Percentiles rank a stretch among this genome's conserved stretches.
Conservation (phyloP, 2,329 filamentous ascomycete species). For the Aureobasidium sp. region DNA sequence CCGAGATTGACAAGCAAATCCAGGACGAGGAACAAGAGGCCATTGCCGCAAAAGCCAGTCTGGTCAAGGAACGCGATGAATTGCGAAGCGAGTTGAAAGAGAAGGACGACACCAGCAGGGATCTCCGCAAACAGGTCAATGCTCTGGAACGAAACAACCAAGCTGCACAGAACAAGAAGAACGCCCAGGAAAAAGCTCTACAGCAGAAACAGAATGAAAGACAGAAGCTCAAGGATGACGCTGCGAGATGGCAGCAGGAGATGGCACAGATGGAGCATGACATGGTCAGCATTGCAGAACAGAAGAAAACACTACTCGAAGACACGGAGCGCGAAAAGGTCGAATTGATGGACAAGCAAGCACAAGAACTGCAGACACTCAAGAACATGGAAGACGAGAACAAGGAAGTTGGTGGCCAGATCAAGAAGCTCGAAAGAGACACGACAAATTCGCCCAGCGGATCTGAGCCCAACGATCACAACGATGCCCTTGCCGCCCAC, state of each 20-base stretch:
- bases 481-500: constrained; percentile 14
- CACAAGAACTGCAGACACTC: constrained; percentile 38
- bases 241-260: constrained; percentile 59
- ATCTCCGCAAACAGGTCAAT: constrained; percentile 72
- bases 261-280: constrained; percentile 44
- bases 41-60: constrained; percentile 32
- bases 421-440: constrained; percentile 62
- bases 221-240: constrained; percentile 61
- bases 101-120: constrained; percentile 83
- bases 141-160: constrained; percentile 75
- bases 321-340: constrained; percentile 33
- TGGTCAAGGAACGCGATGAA: constrained; percentile 70
- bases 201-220: constrained; percentile 62
- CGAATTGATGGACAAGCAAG: constrained; percentile 31
- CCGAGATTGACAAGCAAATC: constrained; percentile 64
- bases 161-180: constrained; percentile 66
- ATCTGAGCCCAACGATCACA: constrained; percentile 19
- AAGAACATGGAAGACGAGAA: constrained; percentile 64
- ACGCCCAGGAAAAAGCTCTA: constrained; percentile 65
- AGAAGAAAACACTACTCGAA: constrained; percentile 29
- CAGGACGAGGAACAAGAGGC: constrained; percentile 51
- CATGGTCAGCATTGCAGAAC: constrained; percentile 39
- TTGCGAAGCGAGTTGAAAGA: constrained; percentile 72
- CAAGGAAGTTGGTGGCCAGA: constrained; percentile 59
- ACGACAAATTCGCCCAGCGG: constrained; percentile 46